Conservation (phyloP, 169 alveolate species). For the Eimeria tenella region DNA sequence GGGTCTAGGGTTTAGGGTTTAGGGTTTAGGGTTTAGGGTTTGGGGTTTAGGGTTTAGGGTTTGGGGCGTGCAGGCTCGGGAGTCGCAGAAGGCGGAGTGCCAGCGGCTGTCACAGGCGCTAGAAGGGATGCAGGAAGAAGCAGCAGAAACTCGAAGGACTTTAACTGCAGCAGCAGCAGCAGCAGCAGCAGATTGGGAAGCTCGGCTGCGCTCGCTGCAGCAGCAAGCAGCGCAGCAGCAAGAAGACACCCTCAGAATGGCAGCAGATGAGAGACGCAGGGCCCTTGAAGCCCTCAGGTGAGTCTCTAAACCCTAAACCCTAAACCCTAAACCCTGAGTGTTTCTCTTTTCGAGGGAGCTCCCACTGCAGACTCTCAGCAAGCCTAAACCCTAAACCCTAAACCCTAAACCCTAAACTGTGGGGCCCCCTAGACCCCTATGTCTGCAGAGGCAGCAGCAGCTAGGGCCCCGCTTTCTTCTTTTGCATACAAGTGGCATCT, state of each 20-base stretch:
- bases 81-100: conserved; percentile 26
- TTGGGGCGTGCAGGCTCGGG: conserved; percentile 31
- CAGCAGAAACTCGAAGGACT: conserved; percentile 19
- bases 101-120: conserved; percentile 25
- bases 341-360: too few relatives aligned
- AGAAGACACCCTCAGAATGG: neutral
- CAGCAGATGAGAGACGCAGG: conserved; percentile 33
- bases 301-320: neutral
- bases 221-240: conserved; percentile 23
- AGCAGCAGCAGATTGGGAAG: conserved; percentile 30
- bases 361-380: too few relatives aligned
- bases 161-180: conserved; percentile 39
- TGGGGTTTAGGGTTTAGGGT: neutral
- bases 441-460: too few relatives aligned
- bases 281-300: conserved; percentile 14
- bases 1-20: neutral
- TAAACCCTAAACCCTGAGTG: conserved; percentile 2
- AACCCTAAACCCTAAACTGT: too few relatives aligned
- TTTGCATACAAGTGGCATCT: too few relatives aligned
- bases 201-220: neutral
- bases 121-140: conserved; percentile 25
- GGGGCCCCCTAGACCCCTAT: too few relatives aligned
- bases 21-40: conserved; percentile 7
- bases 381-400: neutral
- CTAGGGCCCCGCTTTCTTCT: too few relatives aligned